Base-by-base conservation (phyloP, 257 asterid species). In the Solanum piurae region DNA sequence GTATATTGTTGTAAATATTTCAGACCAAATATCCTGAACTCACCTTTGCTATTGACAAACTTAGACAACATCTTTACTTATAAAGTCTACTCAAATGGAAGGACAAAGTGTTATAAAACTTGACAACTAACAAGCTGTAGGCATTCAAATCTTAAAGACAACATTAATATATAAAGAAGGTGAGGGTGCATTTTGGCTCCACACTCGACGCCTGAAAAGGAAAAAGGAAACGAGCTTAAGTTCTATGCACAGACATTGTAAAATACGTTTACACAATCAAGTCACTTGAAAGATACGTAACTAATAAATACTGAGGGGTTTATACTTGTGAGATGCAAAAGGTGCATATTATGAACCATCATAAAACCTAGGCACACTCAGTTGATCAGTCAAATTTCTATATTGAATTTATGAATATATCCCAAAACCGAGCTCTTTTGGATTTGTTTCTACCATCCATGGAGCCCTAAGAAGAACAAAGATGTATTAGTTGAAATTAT, bases 371-470 rank as follows among this genome's bases (percentile, higher is more conserved):
- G 33, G 64, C 12, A 21, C 27, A 40, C 87, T 66, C 23, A 85
- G 68, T 64, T 72, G 79, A 68, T 40, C 9, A 40, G 44, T 85
- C 68, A 18, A 38, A 68, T 68, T 44, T 42, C 40, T 68, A 40
- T 27, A 40, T 13, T 82, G 79, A 23, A 37, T 86, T 42, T 31
- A 69, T 12, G 83, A 87, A 88, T 93, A 97, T 52, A 96, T 97
- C 86, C 99, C 99, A 9, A 97, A 92, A 20, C 99, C 99, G 29
- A 95, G 33, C 91, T 96, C 98, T 91, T 95, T 95, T 12, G 99
- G 98, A 87, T 93, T 85, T 46, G 96, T 94, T 91, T 95, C 99
- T 60, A 95, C 98, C 99, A 97, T 97, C 99, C 98, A 96, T 7
- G 99, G 99, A 85, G 99, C 96, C 93, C 99, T 96, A 88, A 73